A percentile compares a stretch with the other conserved stretches of the same genome.
Conservation (phyloP, 148 eudicot species). For the Vaccinium darrowii region DNA sequence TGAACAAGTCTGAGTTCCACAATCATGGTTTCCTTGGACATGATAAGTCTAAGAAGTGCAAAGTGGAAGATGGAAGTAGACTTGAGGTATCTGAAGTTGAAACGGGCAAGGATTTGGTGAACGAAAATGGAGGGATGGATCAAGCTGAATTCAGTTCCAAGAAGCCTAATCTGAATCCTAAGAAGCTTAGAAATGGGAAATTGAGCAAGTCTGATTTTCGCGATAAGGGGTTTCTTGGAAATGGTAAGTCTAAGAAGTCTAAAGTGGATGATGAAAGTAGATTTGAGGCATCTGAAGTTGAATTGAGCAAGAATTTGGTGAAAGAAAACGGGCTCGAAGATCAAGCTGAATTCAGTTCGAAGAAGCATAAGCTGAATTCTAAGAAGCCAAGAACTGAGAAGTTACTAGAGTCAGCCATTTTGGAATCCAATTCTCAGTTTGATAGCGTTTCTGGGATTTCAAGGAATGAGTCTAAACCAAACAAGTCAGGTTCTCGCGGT, state of each 20-base stretch:
- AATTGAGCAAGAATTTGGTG: constrained; percentile 10
- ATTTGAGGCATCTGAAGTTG: constrained; percentile 15
- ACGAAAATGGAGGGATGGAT: background rate
- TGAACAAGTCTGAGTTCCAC: background rate
- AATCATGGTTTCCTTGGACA: constrained; percentile 19
- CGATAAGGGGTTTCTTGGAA: constrained; percentile 16
- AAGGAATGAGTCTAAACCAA: background rate
- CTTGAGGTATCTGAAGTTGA: constrained; percentile 9
- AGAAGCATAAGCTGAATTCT: background rate
- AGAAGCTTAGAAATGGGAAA: constrained; percentile 12
- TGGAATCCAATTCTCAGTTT: background rate
- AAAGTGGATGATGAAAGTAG: background rate
- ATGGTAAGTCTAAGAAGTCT: background rate
- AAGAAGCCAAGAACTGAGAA: constrained; percentile 12
- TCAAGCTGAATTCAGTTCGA: constrained; percentile 3
- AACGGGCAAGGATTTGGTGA: background rate
- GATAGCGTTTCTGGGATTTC: background rate
- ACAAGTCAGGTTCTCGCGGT: background rate
- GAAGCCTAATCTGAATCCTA: background rate
- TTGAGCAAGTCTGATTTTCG: background rate
- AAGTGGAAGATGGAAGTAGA: background rate
- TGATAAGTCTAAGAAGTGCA: background rate
- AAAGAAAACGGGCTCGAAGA: constrained; percentile 6
- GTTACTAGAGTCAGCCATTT: background rate
- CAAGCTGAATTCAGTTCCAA: constrained; percentile 5